Percentiles rank a stretch among this genome's conserved stretches.
phyloP scores from a whole-genome alignment of 1,284 basidiomycete species.

The Vanrija sp. region DNA sequence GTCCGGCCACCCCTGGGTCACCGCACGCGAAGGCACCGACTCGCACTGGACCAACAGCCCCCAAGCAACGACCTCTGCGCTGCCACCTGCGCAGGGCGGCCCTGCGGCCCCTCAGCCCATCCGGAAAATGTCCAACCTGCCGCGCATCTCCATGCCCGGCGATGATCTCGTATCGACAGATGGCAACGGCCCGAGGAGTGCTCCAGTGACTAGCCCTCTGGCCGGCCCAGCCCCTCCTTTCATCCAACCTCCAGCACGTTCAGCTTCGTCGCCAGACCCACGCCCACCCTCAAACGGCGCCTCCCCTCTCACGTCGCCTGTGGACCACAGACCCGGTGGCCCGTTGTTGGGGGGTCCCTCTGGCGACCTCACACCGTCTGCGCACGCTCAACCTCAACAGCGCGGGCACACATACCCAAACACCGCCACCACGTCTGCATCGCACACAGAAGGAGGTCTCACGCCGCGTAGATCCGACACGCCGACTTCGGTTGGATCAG shows the following conservation, averaged over 20 bases:
- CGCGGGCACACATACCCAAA: background rate
- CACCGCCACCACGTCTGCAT: background rate
- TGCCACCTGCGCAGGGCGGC: background rate
- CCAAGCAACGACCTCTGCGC: background rate
- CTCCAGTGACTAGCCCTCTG: constrained; percentile 17
- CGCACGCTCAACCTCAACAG: background rate
- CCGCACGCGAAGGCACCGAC: constrained; percentile 3
- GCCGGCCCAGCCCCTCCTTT: background rate
- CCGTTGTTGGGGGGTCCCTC: background rate
- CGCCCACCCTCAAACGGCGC: constrained; percentile 12
- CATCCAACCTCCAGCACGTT: constrained; percentile 27
- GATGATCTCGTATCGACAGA: constrained; percentile 3
- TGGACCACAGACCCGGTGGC: constrained; percentile 18
- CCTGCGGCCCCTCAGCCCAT: constrained; percentile 1
- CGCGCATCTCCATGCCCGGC: constrained; percentile 24
- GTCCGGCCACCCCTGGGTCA: constrained; percentile 5
- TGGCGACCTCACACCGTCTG: background rate
- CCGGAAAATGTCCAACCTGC: constrained; percentile 15
- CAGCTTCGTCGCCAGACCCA: constrained; percentile 39
- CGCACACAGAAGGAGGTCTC: constrained; percentile 13
- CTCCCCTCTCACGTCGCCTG: constrained; percentile 24
- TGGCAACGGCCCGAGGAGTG: constrained; percentile 25
- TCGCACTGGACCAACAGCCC: constrained; percentile 6
- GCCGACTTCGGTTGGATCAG: constrained; percentile 5
- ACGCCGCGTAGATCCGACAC: constrained; percentile 13